Evolutionary conservation across 768 basidiomycete species (phyloP), one percentile per base, ranked within the genome.

Genomic region (Solioccasus polychromus): DNA sequence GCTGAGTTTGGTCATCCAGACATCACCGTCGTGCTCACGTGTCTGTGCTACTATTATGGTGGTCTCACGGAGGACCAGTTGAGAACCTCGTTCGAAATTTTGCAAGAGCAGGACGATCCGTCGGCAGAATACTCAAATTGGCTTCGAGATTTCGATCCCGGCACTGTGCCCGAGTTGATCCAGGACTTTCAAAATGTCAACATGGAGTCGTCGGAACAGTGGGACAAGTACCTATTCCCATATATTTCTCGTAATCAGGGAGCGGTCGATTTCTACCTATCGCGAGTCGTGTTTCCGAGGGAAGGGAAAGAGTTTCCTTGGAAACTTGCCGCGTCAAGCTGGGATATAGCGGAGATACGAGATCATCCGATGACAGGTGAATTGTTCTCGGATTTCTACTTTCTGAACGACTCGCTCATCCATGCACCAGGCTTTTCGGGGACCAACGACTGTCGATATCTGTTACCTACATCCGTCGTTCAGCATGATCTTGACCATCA

Each of bases 261-360:
- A n/a, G n/a, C n/a, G n/a, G n/a, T n/a, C 45, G 65, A 79, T 35
- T 79, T 79, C 55, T 79, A 66, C 55, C 60, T 79, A n/a, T 57
- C 69, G 0, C 54, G 63, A 14, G 54, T 73, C 3, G 77, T 79
- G 10, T 77, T 79, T 46, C 77, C 77, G 6, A 72, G 66, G 26
- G 67, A 71, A 20, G 32, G 31, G 3, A 66, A 47, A 38, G 54
- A n/a, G 56, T 68, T 25, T n/a, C n/a, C n/a, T n/a, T n/a, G n/a
- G n/a, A n/a, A n/a, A n/a, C n/a, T n/a, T n/a, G n/a, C n/a, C n/a
- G 46, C 69, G 29, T 39, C 52, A 6, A 41, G 37, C 17, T 48
- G 47, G 42, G 47, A 48, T 24, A 11, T 48, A 15, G 47, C 26
- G 2, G 47, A 48, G 19, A 35, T 24, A 19, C 29, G 30, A 25